Base-by-base conservation (phyloP, 1,139 yeast species). In the Torulaspora pretoriensis region DNA sequence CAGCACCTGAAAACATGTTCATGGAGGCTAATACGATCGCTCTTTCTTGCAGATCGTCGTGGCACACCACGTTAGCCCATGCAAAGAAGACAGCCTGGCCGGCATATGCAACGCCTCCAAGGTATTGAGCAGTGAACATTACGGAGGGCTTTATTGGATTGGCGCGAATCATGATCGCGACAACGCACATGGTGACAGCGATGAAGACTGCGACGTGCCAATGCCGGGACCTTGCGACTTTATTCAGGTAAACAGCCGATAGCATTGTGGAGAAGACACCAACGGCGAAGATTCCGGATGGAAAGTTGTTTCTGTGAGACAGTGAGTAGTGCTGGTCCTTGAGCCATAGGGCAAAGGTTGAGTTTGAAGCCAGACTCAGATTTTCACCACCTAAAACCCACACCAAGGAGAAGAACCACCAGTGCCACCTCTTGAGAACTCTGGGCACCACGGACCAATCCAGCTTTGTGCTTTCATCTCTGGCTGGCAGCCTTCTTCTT, bases 301-400 rank as follows among this genome's bases (percentile, higher is more conserved):
- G 83, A 43, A 61, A 75, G 50, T 77, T 78, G 57, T 78, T 78
- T 56, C 78, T 65, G 24, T 74, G 67, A 1, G 68, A 63, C 10
- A 78, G 67, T 0, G 78, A 55, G 53, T 78, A 78, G 3, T 65
- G 62, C 46, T 64, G 68, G 50, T 71, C 57, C 44, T 68, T 60
- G 48, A 78, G 62, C 75, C 80, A 78, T 29, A 78, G 60, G 2
- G 81, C 73, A 56, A 78, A 74, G 7, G 78, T 64, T 2, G 79
- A 65, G 60, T 78, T 78, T 8, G 78, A 68, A 4, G 75, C 70
- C 57, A 69, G 78, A 16, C 81, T 73, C 52, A 77, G 76, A 58
- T 77, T 78, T 54, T 75, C 79, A 48, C 83, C 83, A n/a, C 80
- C 82, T 40, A 78, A 61, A 1, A 73, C 69, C 81, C 82, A 79